Conservation (phyloP, 2,329 filamentous ascomycete genomes). For the Penicillium polonicum region DNA sequence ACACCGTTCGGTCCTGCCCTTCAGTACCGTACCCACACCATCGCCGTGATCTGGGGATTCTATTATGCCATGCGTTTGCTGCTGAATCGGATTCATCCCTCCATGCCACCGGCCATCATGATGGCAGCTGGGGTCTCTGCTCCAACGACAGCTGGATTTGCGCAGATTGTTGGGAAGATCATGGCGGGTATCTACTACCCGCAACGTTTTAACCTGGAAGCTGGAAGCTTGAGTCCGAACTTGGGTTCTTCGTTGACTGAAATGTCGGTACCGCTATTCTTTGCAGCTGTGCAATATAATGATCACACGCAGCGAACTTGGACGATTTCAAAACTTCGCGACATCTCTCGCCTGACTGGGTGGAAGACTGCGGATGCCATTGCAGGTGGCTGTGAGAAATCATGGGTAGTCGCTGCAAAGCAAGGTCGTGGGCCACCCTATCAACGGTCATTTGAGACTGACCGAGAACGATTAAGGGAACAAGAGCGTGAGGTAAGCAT, state of each 20-base stretch:
- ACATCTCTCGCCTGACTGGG: constrained; percentile 76
- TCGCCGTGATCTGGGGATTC: constrained; percentile 83
- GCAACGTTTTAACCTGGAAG: constrained; percentile 37
- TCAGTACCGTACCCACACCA: constrained; percentile 81
- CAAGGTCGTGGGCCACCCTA: constrained; percentile 77
- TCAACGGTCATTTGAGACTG: constrained; percentile 33
- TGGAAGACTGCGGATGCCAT: constrained; percentile 84
- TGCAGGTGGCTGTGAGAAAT: constrained; percentile 76
- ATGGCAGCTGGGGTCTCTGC: constrained; percentile 79
- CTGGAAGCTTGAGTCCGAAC: constrained; percentile 66
- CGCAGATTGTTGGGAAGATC: constrained; percentile 76
- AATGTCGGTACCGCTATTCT: constrained; percentile 77
- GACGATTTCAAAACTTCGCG: constrained; percentile 70
- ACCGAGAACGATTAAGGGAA: constrained; percentile 9
- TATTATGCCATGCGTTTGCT: constrained; percentile 83
- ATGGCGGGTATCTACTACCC: constrained; percentile 63
- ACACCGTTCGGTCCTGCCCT: constrained; percentile 81
- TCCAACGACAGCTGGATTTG: constrained; percentile 66
- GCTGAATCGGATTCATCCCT: constrained; percentile 77
- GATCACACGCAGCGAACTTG: constrained; percentile 71
- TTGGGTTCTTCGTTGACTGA: constrained; percentile 82
- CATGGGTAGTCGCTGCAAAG: constrained; percentile 74
- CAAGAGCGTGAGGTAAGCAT: constrained; percentile 16
- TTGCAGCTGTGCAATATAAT: constrained; percentile 78
- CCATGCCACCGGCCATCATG: constrained; percentile 89